Conservation (phyloP, 1,284 basidiomycete species). For the Coniferiporia weirii region DNA sequence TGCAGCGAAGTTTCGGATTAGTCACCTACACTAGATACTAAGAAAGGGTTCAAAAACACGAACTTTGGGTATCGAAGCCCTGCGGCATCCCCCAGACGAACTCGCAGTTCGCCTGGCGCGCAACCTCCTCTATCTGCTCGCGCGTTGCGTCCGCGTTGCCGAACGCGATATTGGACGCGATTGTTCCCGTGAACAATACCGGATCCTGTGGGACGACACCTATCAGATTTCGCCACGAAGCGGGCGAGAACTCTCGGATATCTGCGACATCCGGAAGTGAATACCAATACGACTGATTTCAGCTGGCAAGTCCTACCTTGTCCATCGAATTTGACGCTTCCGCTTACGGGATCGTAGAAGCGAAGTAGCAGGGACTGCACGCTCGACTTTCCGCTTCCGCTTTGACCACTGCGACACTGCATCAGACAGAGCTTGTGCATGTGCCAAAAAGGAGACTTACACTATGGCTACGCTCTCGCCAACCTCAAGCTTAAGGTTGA, state of each 20-base stretch:
- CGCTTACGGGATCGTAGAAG: slow-evolving; percentile 88
- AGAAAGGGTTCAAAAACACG: slow-evolving; percentile 91
- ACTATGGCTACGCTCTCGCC: slow-evolving; percentile 91
- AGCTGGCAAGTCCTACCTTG: slow-evolving; percentile 48
- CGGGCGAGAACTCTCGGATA: slow-evolving; percentile 77
- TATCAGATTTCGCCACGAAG: slow-evolving; percentile 83
- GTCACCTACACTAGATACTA: slow-evolving; percentile 49
- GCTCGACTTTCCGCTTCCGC: slow-evolving; percentile 89
- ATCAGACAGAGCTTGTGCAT: slow-evolving; percentile 1
- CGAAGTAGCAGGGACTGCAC: slow-evolving; percentile 84
- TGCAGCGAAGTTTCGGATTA: slow-evolving; percentile 27
- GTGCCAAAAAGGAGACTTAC: slow-evolving; percentile 40
- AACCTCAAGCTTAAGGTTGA: slow-evolving; percentile 71
- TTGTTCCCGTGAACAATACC: slow-evolving; percentile 79
- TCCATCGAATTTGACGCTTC: slow-evolving; percentile 81
- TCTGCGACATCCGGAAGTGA: slow-evolving; percentile 38
- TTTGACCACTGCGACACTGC: slow-evolving; percentile 58
- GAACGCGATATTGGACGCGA: slow-evolving; percentile 91
- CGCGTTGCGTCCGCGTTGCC: slow-evolving; percentile 77
- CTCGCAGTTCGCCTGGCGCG: slow-evolving; percentile 87
- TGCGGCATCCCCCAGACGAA: slow-evolving; percentile 83
- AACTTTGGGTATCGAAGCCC: slow-evolving; percentile 85
- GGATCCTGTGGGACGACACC: slow-evolving; percentile 86
- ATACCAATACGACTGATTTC: background rate
- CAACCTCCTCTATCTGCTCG: slow-evolving; percentile 79